A percentile compares a stretch with the other conserved stretches of the same genome.
phyloP scores from a whole-genome alignment of 2,329 filamentous ascomycete species.

The Atkinsonella texensis region DNA sequence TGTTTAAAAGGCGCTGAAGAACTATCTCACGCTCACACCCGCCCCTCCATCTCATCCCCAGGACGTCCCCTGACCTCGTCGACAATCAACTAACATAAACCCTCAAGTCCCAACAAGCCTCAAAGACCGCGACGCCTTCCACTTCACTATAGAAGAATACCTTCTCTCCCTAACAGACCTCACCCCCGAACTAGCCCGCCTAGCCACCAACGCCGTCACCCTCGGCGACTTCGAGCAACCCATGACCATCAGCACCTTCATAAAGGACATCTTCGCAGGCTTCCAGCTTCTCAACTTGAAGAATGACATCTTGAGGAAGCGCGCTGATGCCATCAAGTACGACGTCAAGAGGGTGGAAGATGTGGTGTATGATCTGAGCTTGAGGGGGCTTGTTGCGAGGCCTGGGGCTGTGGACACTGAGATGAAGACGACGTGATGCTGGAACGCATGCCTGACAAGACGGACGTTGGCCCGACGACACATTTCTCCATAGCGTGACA shows the following conservation, averaged over 20 bases:
- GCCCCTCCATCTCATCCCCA: neutral
- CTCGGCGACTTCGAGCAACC: constrained; percentile 79
- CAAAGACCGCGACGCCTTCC: constrained; percentile 81
- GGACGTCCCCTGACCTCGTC: neutral
- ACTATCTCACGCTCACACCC: neutral
- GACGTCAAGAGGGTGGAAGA: constrained; percentile 97
- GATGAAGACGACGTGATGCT: constrained; percentile 23
- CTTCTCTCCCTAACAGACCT: constrained; percentile 77
- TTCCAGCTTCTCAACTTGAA: constrained; percentile 97
- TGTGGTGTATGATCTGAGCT: constrained; percentile 87
- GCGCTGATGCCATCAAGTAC: constrained; percentile 92
- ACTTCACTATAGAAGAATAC: constrained; percentile 95
- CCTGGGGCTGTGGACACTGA: constrained; percentile 20
- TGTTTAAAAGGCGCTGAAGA: too few relatives aligned
- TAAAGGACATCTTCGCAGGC: constrained; percentile 90
- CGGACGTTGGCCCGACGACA: too few relatives aligned
- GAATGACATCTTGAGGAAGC: constrained; percentile 80
- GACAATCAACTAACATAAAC: neutral
- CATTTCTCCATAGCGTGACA: too few relatives aligned
- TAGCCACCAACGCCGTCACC: constrained; percentile 86
- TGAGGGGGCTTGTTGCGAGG: constrained; percentile 67
- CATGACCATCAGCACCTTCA: constrained; percentile 76
- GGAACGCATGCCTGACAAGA: too few relatives aligned
- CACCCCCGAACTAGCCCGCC: constrained; percentile 78
- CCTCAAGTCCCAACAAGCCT: constrained; percentile 72